Evolutionary conservation across 768 basidiomycete genomes (phyloP).

Genomic region (Boletales sp.): DNA sequence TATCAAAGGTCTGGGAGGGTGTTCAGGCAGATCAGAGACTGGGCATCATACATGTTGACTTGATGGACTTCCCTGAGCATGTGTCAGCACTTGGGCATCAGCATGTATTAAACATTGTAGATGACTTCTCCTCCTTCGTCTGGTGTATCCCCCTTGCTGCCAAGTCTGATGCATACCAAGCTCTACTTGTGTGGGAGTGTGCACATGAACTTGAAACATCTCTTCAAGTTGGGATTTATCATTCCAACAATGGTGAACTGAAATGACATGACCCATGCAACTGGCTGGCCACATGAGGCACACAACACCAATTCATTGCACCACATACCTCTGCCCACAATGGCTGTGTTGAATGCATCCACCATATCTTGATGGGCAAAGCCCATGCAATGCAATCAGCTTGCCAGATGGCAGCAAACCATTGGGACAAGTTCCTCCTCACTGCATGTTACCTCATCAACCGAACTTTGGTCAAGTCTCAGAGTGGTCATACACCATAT

Average conservation of each 20-base stretch:
- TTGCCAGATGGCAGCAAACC: background rate
- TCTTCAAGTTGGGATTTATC: background rate
- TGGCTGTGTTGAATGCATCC: background rate
- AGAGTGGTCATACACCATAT: background rate
- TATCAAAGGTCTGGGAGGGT: too few species aligned
- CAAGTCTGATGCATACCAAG: conserved; percentile 24
- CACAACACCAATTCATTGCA: background rate
- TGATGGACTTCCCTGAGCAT: too few species aligned
- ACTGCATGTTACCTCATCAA: background rate
- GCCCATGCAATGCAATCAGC: background rate
- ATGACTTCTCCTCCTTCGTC: too few species aligned
- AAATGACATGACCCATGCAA: background rate
- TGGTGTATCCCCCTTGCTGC: conserved; percentile 33
- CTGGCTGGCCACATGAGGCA: background rate
- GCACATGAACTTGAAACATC: conserved; percentile 13
- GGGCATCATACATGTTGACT: too few species aligned
- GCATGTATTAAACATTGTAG: too few species aligned
- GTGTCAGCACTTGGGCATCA: too few species aligned
- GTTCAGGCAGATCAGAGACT: too few species aligned
- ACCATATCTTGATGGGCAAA: background rate
- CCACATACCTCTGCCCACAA: background rate
- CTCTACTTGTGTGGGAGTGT: conserved; percentile 28
- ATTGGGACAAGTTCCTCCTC: background rate
- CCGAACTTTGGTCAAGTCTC: background rate
- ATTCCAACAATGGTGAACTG: background rate